A percentile compares a stretch with the other conserved stretches of the same genome.
Conservation (phyloP, 331 rosid species). For the Acacia concinna region DNA sequence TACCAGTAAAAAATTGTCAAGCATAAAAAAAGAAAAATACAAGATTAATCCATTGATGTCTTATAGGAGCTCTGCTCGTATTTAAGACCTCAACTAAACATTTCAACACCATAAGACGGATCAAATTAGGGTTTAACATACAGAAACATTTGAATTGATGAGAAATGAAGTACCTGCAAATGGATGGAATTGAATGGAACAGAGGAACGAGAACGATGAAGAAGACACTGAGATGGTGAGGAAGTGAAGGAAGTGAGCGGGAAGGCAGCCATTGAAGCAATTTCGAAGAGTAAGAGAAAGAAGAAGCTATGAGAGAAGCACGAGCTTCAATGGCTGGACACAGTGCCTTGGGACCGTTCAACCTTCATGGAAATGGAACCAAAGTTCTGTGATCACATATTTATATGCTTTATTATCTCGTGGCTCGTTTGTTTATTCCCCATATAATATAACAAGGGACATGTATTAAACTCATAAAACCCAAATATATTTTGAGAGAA, state of each 20-base stretch:
- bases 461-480: no score
- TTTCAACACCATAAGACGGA: neutral
- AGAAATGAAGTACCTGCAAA: slow-evolving; percentile 36
- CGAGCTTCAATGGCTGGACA: slow-evolving; percentile 47
- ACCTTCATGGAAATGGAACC: neutral
- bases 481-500: no score
- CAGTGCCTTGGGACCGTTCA: slow-evolving; percentile 23
- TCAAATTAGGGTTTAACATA: neutral
- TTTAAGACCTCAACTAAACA: neutral
- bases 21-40: neutral
- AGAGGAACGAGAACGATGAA: slow-evolving; percentile 37
- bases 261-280: slow-evolving; percentile 35
- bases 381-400: neutral
- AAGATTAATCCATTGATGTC: neutral
- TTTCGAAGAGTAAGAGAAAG: neutral
- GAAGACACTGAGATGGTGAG: slow-evolving; percentile 35
- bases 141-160: neutral
- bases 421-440: no score
- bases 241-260: slow-evolving; percentile 34
- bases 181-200: neutral
- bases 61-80: neutral
- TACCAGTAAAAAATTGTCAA: neutral
- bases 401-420: neutral
- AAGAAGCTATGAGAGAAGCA: slow-evolving; percentile 1
- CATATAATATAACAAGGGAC: no score